Percentiles rank a stretch among this genome's conserved stretches.
Conservation (phyloP, 2,329 filamentous ascomycete species). For the Colletotrichum truncatum region DNA sequence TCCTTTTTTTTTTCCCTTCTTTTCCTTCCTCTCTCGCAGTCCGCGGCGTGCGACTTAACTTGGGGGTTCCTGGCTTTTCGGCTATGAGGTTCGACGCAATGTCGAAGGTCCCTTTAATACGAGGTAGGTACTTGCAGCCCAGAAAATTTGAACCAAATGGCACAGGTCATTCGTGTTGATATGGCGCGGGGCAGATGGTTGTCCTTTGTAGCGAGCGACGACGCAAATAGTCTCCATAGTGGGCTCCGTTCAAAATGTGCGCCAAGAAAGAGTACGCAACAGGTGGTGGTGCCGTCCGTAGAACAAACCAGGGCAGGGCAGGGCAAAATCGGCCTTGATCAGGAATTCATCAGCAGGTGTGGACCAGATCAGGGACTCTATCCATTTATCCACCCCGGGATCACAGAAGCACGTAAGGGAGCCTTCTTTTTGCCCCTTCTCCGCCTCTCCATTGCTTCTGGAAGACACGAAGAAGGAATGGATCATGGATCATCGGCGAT, state of each 20-base stretch:
- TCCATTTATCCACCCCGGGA: background rate
- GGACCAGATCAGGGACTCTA: slow-evolving; percentile 1
- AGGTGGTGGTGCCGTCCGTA: background rate
- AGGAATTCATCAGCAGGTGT: background rate
- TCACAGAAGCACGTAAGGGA: background rate
- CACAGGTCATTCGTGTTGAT: background rate
- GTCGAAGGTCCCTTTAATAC: background rate
- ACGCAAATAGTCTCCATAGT: too few relatives aligned
- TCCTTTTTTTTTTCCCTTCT: too few relatives aligned
- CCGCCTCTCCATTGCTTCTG: slow-evolving; percentile 27
- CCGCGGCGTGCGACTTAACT: slow-evolving; percentile 1
- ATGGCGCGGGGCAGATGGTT: background rate
- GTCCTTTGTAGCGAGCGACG: too few relatives aligned
- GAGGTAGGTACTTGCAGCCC: background rate
- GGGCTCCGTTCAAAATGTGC: background rate
- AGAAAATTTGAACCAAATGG: background rate
- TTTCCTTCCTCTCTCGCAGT: too few relatives aligned
- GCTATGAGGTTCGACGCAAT: background rate
- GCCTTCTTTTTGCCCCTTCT: slow-evolving; percentile 4
- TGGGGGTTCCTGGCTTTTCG: background rate
- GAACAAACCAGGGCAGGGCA: background rate
- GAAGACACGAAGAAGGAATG: slow-evolving; percentile 24
- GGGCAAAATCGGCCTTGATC: background rate
- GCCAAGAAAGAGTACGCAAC: background rate
- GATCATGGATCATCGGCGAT: slow-evolving; percentile 22